Percentiles rank a stretch among this genome's conserved stretches.
phyloP scores from a whole-genome alignment of 345 rosid genomes.

The Anacardium occidentale region DNA sequence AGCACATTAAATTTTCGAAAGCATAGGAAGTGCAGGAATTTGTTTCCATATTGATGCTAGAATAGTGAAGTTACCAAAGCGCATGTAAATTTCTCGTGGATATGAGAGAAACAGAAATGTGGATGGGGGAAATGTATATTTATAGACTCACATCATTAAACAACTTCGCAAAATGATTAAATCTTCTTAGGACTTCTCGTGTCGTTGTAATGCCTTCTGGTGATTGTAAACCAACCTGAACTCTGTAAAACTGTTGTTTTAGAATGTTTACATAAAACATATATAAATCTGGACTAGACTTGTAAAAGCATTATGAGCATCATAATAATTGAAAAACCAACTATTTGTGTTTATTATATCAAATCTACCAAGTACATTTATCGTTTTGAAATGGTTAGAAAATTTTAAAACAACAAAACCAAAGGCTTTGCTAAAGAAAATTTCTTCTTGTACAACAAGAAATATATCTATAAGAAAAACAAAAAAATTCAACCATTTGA shows the following conservation, averaged over 20 bases:
- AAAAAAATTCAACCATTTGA: background rate
- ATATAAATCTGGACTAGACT: background rate
- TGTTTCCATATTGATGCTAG: slow-evolving; percentile 9
- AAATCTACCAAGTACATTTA: background rate
- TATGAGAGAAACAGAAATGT: background rate
- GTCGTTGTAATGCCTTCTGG: slow-evolving; percentile 77
- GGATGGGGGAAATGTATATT: background rate
- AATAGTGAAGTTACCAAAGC: background rate
- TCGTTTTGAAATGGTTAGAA: background rate
- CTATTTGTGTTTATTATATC: background rate
- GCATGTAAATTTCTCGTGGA: background rate
- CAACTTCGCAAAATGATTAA: slow-evolving; percentile 87
- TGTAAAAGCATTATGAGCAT: background rate
- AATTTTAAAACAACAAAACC: background rate
- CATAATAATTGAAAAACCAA: background rate
- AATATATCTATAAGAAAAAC: background rate
- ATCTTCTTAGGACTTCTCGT: slow-evolving; percentile 82
- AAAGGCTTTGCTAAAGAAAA: background rate
- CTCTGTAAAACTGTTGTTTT: slow-evolving; percentile 96
- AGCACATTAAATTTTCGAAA: slow-evolving; percentile 10
- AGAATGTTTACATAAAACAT: slow-evolving; percentile 42
- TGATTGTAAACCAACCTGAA: slow-evolving; percentile 87
- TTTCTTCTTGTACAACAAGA: background rate
- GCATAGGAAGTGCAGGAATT: background rate
- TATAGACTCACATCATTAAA: slow-evolving; percentile 67